phyloP scores from a whole-genome alignment of 2,329 filamentous ascomycete genomes.

The Claviceps paspali region DNA sequence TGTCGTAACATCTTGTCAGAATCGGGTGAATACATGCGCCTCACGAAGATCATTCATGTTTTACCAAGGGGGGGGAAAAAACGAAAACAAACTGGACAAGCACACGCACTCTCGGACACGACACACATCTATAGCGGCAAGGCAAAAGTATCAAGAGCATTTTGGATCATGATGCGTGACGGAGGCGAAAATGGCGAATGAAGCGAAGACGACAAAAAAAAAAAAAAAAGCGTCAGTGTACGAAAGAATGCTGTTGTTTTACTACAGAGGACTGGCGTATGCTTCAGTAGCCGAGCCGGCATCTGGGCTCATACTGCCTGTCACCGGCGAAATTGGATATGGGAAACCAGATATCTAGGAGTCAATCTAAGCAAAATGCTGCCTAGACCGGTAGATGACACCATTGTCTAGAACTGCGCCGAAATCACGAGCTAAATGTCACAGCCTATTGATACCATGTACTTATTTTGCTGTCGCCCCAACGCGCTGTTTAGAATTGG shows the following conservation, averaged over 20 bases:
- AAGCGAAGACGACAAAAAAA: background rate
- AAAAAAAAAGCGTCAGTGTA: background rate
- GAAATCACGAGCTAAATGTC: background rate
- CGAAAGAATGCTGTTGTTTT: slow-evolving; percentile 1
- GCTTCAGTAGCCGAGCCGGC: background rate
- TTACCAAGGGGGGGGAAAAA: background rate
- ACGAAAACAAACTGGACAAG: background rate
- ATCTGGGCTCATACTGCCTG: background rate
- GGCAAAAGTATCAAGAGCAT: background rate
- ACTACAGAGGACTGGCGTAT: background rate
- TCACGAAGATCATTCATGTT: background rate
- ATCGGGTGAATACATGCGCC: background rate
- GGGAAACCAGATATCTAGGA: background rate
- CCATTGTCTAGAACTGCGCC: background rate
- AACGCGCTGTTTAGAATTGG: too few species aligned
- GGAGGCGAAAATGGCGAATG: background rate
- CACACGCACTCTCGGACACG: too few species aligned
- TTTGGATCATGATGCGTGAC: background rate
- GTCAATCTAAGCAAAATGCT: slow-evolving; percentile 1
- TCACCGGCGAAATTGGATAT: slow-evolving; percentile 2
- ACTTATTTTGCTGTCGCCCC: too few species aligned
- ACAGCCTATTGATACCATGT: too few species aligned
- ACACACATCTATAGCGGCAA: background rate
- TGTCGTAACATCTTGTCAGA: background rate
- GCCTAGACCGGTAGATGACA: background rate